phyloP scores from a whole-genome alignment of 129 eudicot genomes.

The Oenanthe sinensis region DNA sequence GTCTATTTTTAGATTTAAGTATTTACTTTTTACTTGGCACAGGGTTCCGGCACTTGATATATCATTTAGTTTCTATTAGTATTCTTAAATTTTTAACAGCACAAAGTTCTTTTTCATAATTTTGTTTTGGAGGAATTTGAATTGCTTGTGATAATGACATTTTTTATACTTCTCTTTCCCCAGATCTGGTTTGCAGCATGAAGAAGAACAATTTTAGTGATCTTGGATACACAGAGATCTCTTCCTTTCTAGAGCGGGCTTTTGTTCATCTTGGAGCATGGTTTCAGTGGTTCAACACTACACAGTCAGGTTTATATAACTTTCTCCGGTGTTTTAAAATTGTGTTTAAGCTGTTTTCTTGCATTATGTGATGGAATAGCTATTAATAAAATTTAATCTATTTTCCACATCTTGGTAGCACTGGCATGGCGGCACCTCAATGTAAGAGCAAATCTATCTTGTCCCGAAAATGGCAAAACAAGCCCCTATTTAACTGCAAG shows the following conservation, averaged over 20 bases:
- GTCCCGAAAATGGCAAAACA: neutral
- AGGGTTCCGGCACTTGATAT: neutral
- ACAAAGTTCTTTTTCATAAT: neutral
- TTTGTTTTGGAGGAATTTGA: neutral
- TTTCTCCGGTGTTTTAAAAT: neutral
- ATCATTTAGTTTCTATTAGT: neutral
- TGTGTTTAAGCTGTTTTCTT: neutral
- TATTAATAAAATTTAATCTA: neutral
- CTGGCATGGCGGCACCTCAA: neutral
- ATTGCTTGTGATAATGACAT: neutral
- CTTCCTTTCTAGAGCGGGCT: conserved; percentile 67
- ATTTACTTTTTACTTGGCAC: neutral
- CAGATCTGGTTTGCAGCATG: conserved; percentile 71
- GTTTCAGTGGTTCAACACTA: conserved; percentile 96
- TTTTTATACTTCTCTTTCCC: conserved; percentile 6
- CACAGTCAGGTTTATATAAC: conserved; percentile 66
- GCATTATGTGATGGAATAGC: neutral
- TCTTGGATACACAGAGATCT: conserved; percentile 42
- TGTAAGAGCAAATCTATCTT: neutral
- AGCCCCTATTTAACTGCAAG: neutral
- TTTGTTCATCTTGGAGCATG: conserved; percentile 90
- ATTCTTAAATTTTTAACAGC: neutral
- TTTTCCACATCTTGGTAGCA: neutral
- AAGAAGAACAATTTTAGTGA: conserved; percentile 45
- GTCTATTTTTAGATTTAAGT: too few relatives aligned